A percentile compares a stretch with the other conserved stretches of the same genome.
These are phyloP conservation scores for Cercis canadensis DNA, from an alignment of 306 rosid species.

Conservation along the genomic window DNA sequence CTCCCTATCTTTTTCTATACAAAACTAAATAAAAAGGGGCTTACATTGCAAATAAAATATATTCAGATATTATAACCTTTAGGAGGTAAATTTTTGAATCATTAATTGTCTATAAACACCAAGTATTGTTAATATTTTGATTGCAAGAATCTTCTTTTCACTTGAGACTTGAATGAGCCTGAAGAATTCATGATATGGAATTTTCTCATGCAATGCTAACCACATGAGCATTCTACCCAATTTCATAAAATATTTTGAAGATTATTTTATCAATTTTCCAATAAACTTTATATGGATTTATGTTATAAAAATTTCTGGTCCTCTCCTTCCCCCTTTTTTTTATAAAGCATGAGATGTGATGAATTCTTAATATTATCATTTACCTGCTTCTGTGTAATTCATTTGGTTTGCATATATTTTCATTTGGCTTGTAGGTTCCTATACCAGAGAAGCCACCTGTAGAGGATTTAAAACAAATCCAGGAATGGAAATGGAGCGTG, in stretches of 20 bases:
- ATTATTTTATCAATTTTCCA: slow-evolving; percentile 2
- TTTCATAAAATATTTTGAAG: neutral
- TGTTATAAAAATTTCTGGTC: neutral
- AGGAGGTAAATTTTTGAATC: slow-evolving; percentile 9
- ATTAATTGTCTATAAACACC: neutral
- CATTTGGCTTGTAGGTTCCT: slow-evolving; percentile 63
- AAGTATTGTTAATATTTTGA: neutral
- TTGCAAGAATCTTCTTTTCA: neutral
- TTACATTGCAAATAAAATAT: slow-evolving; percentile 13
- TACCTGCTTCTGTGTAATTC: neutral
- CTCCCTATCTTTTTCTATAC: neutral
- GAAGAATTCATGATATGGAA: neutral
- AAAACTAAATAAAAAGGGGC: slow-evolving; percentile 4
- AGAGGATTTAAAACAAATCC: slow-evolving; percentile 68
- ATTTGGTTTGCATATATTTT: slow-evolving; percentile 20
- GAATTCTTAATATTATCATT: neutral
- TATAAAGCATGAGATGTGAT: slow-evolving; percentile 16
- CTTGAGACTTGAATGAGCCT: neutral
- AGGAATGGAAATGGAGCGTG: slow-evolving; percentile 77
- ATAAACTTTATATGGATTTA: neutral
- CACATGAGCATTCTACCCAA: neutral
- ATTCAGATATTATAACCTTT: slow-evolving; percentile 12
- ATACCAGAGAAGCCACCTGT: slow-evolving; percentile 71
- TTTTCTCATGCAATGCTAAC: slow-evolving; percentile 11
- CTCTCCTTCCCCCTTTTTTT: neutral